phyloP scores from a whole-genome alignment of 331 rosid genomes.

The Stylosanthes scabra region DNA sequence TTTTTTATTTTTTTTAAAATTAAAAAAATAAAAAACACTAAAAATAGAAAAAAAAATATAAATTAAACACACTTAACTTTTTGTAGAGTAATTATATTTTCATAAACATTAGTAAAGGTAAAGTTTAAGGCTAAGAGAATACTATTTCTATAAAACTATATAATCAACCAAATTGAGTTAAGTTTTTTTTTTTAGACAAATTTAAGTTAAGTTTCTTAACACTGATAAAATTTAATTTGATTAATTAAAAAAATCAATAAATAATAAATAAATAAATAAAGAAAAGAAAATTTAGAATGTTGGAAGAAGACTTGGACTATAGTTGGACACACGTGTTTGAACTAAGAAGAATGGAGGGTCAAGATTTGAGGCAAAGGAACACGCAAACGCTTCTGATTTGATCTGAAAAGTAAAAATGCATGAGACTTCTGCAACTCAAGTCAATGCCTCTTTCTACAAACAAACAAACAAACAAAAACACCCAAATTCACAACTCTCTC shows the following conservation, averaged over 20 bases:
- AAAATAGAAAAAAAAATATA: no score
- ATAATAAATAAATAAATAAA: not conserved
- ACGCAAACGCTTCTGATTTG: slow-evolving; percentile 30
- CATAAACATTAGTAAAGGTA: no score
- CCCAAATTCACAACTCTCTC: not conserved
- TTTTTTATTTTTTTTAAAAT: no score
- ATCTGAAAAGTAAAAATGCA: slow-evolving; percentile 12
- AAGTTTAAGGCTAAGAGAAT: no score
- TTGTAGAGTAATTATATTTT: no score
- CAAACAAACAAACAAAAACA: not conserved
- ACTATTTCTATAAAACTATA: no score
- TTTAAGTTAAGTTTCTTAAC: no score
- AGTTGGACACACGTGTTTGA: slow-evolving; percentile 21
- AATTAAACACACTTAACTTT: no score
- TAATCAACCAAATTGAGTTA: no score
- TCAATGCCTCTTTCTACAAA: slow-evolving; percentile 38
- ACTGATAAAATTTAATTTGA: no score
- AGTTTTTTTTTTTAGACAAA: no score
- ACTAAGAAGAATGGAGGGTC: slow-evolving; percentile 37
- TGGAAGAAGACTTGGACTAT: not conserved
- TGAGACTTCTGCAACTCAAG: slow-evolving; percentile 33
- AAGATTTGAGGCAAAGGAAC: slow-evolving; percentile 40
- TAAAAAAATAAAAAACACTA: no score
- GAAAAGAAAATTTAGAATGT: not conserved
- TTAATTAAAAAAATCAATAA: not conserved